Conservation (phyloP, 148 eudicot species). For the Heliosperma pusillum region DNA sequence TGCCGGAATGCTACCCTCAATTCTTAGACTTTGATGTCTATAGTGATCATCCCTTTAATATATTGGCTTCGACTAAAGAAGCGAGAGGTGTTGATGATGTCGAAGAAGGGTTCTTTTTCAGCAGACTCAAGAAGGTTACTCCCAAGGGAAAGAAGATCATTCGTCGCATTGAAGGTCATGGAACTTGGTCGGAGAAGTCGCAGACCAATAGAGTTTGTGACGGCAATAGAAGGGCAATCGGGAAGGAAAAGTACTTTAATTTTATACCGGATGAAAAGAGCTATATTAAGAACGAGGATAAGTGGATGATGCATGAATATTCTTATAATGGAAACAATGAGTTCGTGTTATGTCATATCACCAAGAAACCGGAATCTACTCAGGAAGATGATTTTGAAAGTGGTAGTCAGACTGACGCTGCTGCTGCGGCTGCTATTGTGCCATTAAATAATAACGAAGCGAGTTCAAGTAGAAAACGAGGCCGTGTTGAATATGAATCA, state of each 20-base stretch:
- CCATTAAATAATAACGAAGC: not conserved
- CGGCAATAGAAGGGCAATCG: not conserved
- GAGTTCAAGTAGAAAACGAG: not conserved
- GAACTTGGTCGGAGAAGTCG: constrained; percentile 1
- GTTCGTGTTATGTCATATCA: not conserved
- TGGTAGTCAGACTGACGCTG: not conserved
- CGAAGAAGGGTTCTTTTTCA: not conserved
- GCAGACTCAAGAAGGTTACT: not conserved
- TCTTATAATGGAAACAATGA: not conserved
- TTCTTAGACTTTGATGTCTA: not conserved
- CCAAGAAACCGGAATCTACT: no score
- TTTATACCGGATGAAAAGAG: not conserved
- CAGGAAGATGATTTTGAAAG: not conserved
- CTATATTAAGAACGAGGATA: not conserved
- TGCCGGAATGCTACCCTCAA: not conserved
- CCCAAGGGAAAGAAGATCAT: not conserved
- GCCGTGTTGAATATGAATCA: not conserved
- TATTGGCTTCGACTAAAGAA: not conserved
- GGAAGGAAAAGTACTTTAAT: not conserved
- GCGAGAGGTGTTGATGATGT: not conserved
- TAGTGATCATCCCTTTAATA: not conserved
- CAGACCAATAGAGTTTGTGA: not conserved
- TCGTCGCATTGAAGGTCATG: not conserved
- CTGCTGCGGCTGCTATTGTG: no score
- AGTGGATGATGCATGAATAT: constrained; percentile 8